These are phyloP conservation scores for Boletus eberwhitei DNA, from an alignment of 768 basidiomycete genomes.

Conservation along the genomic window DNA sequence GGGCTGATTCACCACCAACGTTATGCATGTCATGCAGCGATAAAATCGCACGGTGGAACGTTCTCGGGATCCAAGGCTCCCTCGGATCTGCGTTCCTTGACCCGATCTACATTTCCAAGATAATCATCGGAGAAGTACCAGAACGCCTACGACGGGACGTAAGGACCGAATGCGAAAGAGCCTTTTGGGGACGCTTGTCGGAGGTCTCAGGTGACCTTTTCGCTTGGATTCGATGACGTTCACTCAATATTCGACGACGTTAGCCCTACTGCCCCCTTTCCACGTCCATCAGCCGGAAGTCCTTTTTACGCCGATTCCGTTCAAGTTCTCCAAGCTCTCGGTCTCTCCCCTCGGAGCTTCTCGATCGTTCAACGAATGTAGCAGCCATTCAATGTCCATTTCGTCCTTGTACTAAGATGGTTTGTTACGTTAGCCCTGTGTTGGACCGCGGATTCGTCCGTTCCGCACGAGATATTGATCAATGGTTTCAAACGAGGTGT, in stretches of 20 bases:
- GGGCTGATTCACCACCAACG: conserved; percentile 83
- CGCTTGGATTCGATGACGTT: background rate
- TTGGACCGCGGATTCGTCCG: conserved; percentile 55
- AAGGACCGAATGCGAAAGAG: conserved; percentile 62
- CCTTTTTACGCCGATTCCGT: conserved; percentile 55
- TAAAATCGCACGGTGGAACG: conserved; percentile 86
- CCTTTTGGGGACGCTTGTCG: conserved; percentile 56
- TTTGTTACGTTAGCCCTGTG: conserved; percentile 52
- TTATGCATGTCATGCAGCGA: conserved; percentile 91
- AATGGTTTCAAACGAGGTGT: conserved; percentile 80
- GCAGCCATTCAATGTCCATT: conserved; percentile 8
- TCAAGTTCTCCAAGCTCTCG: conserved; percentile 53
- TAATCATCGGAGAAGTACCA: conserved; percentile 75
- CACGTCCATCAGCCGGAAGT: conserved; percentile 48
- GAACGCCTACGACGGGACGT: conserved; percentile 38
- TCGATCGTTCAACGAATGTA: conserved; percentile 71
- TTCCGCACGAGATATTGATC: conserved; percentile 61
- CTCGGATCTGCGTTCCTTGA: conserved; percentile 52
- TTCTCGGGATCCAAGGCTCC: conserved; percentile 84
- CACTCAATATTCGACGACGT: background rate
- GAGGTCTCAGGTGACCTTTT: conserved; percentile 37
- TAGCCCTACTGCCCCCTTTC: conserved; percentile 51
- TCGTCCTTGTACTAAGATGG: background rate
- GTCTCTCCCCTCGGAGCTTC: conserved; percentile 27
- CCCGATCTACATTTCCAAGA: conserved; percentile 60